Percentiles rank a stretch among this genome's conserved stretches.
Conservation (phyloP, 2,329 filamentous ascomycete species). For the Hypomyces rosellus region DNA sequence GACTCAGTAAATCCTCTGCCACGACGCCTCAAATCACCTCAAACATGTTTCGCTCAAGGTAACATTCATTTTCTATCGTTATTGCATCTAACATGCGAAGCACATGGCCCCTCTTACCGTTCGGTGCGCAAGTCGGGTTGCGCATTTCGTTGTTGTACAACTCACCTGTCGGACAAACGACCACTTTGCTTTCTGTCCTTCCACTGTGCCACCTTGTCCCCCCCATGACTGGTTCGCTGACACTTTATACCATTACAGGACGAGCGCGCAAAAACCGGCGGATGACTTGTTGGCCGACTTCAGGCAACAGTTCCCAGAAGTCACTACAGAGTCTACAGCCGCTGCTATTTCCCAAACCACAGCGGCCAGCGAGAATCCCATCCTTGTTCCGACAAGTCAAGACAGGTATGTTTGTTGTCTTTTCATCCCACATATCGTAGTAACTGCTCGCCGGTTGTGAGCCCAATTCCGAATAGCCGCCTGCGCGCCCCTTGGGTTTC, state of each 20-base stretch:
- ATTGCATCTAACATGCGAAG: too few species aligned
- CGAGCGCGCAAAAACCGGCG: slow-evolving; percentile 73
- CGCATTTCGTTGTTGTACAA: too few species aligned
- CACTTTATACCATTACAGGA: slow-evolving; percentile 39
- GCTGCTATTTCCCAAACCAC: slow-evolving; percentile 32
- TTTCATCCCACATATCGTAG: neutral
- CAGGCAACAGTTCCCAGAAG: slow-evolving; percentile 73
- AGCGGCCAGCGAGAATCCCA: slow-evolving; percentile 16
- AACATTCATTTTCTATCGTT: neutral
- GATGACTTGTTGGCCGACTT: slow-evolving; percentile 78
- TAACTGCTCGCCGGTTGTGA: neutral
- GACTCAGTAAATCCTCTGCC: too few species aligned
- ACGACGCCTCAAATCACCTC: neutral
- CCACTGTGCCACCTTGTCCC: neutral
- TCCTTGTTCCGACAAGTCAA: slow-evolving; percentile 17
- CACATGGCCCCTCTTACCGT: too few species aligned
- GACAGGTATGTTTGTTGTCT: slow-evolving; percentile 21
- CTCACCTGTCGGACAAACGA: too few species aligned
- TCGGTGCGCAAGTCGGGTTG: too few species aligned
- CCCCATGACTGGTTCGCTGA: slow-evolving; percentile 1
- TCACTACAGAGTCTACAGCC: slow-evolving; percentile 39
- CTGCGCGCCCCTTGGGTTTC: too few species aligned
- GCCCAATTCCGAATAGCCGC: too few species aligned
- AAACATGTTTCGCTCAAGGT: slow-evolving; percentile 13
- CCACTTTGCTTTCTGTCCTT: neutral